Percentiles rank a stretch among this genome's conserved stretches.
Conservation (phyloP, 345 rosid genomes). For the Jatropha curcas region DNA sequence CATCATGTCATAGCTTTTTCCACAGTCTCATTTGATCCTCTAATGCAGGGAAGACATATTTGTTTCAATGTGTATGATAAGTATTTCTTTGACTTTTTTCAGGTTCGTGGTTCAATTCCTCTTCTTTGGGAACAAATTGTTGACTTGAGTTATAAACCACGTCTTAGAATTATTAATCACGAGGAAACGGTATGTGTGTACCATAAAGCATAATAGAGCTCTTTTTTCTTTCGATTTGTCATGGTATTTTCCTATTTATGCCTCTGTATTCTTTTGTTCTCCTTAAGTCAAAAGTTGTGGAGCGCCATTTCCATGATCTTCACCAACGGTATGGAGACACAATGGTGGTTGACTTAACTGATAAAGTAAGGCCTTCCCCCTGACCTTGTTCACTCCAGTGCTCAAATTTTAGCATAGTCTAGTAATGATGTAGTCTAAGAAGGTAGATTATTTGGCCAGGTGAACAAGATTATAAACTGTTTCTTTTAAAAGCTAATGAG, state of each 20-base stretch:
- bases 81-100: conserved; percentile 25
- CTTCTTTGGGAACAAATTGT: conserved; percentile 99
- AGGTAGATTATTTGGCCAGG: conserved; percentile 8
- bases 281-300: conserved; percentile 71
- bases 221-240: conserved; percentile 18
- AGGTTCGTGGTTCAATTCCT: conserved; percentile 97
- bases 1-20: neutral
- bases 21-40: neutral
- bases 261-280: conserved; percentile 18
- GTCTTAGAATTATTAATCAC: conserved; percentile 58
- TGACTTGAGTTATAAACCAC: conserved; percentile 94
- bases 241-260: conserved; percentile 15
- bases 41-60: neutral
- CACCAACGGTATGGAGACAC: conserved; percentile 82
- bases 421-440: neutral
- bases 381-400: conserved; percentile 16
- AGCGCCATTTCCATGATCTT: conserved; percentile 88
- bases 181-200: conserved; percentile 59
- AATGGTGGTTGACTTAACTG: conserved; percentile 71
- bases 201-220: neutral
- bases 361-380: conserved; percentile 52
- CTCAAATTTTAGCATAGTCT: neutral
- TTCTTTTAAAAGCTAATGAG: conserved; percentile 9
- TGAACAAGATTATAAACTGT: conserved; percentile 2
- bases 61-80: neutral